Percentiles rank a stretch among this genome's conserved stretches.
Evolutionary conservation across 164 flowering plant genomes (phyloP).

Genomic region (Kingdonia uniflora): DNA sequence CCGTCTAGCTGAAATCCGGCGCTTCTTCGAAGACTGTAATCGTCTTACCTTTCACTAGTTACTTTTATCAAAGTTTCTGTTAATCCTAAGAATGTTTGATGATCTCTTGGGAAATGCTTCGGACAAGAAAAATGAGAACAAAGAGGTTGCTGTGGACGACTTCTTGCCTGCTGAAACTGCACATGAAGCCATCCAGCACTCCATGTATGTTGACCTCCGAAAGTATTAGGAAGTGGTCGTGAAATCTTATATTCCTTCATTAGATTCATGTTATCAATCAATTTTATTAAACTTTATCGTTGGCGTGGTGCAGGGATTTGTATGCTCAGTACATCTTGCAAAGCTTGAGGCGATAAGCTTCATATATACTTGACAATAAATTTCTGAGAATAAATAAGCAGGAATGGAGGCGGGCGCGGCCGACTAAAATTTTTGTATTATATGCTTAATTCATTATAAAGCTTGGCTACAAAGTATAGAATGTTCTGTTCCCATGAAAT

Average conservation of each 20-base stretch:
- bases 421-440: too few relatives aligned
- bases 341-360: slow-evolving; percentile 32
- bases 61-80: background rate
- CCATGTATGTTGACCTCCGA: slow-evolving; percentile 38
- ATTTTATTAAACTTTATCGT: background rate
- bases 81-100: too few relatives aligned
- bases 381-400: too few relatives aligned
- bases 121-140: slow-evolving; percentile 71
- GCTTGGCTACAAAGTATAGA: too few relatives aligned
- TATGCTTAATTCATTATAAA: too few relatives aligned
- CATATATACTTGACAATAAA: too few relatives aligned
- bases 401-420: too few relatives aligned
- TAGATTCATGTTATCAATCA: too few relatives aligned
- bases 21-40: slow-evolving; percentile 77
- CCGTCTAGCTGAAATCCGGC: slow-evolving; percentile 54
- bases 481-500: too few relatives aligned
- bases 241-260: background rate
- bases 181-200: slow-evolving; percentile 41
- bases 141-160: slow-evolving; percentile 53
- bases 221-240: too few relatives aligned
- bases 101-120: slow-evolving; percentile 21
- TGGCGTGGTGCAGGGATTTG: slow-evolving; percentile 37
- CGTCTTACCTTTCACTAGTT: slow-evolving; percentile 13
- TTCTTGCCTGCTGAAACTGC: slow-evolving; percentile 40
- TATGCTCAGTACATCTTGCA: slow-evolving; percentile 49